A percentile compares a stretch with the other conserved stretches of the same genome.
Conservation (phyloP, 306 rosid genomes). For the Begonia fuchsioides region DNA sequence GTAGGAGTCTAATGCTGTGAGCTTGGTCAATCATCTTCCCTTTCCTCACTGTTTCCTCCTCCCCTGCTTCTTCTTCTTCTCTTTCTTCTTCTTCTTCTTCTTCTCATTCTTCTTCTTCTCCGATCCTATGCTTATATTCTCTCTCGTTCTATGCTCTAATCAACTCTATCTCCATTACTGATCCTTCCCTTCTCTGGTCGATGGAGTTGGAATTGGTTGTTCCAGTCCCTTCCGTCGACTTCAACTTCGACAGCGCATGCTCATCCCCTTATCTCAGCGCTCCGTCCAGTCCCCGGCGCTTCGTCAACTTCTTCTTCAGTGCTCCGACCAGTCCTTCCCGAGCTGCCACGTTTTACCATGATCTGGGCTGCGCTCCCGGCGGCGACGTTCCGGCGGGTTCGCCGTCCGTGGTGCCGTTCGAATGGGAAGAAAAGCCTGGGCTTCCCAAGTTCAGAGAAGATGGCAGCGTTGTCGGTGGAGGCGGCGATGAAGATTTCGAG, state of each 20-base stretch:
- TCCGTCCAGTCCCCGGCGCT: constrained; percentile 73
- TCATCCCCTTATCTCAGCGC: constrained; percentile 92
- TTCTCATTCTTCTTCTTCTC: too few relatives aligned
- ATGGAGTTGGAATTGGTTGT: constrained; percentile 25
- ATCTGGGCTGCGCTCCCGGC: constrained; percentile 2
- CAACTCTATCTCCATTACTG: too few relatives aligned
- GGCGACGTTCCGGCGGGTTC: constrained; percentile 3
- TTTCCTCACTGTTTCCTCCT: background rate
- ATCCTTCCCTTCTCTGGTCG: background rate
- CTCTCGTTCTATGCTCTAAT: too few relatives aligned
- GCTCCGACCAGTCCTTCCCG: constrained; percentile 84
- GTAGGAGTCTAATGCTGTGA: too few relatives aligned
- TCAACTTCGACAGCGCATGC: constrained; percentile 51
- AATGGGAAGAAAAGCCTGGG: constrained; percentile 52
- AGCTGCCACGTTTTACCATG: constrained; percentile 20
- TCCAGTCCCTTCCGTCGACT: constrained; percentile 18
- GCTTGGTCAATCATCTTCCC: background rate
- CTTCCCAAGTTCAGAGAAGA: constrained; percentile 19
- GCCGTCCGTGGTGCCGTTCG: constrained; percentile 32
- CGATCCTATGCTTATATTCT: too few relatives aligned
- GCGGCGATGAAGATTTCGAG: constrained; percentile 19
- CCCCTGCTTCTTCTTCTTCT: background rate
- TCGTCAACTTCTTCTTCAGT: constrained; percentile 50
- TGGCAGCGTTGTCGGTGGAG: background rate
- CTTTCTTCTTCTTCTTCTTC: background rate